phyloP scores from a whole-genome alignment of 441 rosid species.

The Corymbia citriodora region DNA sequence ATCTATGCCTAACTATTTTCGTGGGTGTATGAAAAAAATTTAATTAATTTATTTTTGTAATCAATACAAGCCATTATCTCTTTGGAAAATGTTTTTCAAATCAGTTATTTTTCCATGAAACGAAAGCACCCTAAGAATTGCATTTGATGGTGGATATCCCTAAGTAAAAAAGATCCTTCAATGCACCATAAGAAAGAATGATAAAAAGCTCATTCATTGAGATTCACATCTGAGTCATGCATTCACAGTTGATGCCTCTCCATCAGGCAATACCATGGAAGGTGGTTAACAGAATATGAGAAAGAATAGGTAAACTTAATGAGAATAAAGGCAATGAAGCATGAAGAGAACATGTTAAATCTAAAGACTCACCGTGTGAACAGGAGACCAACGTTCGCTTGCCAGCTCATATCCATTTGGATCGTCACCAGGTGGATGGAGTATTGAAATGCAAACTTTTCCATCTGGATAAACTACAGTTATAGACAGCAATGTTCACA shows the following conservation, averaged over 20 bases:
- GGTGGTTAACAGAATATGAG: neutral
- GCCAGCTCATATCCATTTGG: slow-evolving; percentile 50
- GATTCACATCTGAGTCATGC: neutral
- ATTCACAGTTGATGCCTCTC: neutral
- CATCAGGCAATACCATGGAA: neutral
- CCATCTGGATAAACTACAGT: slow-evolving; percentile 33
- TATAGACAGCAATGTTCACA: neutral
- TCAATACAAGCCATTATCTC: neutral
- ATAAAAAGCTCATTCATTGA: neutral
- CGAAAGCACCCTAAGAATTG: neutral
- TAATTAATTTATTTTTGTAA: no score
- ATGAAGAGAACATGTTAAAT: neutral
- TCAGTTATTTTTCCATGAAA: neutral
- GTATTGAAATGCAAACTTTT: slow-evolving; percentile 42
- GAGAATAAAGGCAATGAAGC: neutral
- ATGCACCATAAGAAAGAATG: neutral
- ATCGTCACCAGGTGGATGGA: slow-evolving; percentile 47
- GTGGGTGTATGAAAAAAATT: neutral
- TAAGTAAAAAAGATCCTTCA: neutral
- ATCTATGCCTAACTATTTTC: neutral
- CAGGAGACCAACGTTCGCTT: slow-evolving; percentile 38
- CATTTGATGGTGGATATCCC: neutral
- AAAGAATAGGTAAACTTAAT: neutral
- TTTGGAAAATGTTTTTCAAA: neutral
- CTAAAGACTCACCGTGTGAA: slow-evolving; percentile 29